Evolutionary conservation across 352 stramenopile genomes (phyloP).

Genomic region (Phytophthora quininea): DNA sequence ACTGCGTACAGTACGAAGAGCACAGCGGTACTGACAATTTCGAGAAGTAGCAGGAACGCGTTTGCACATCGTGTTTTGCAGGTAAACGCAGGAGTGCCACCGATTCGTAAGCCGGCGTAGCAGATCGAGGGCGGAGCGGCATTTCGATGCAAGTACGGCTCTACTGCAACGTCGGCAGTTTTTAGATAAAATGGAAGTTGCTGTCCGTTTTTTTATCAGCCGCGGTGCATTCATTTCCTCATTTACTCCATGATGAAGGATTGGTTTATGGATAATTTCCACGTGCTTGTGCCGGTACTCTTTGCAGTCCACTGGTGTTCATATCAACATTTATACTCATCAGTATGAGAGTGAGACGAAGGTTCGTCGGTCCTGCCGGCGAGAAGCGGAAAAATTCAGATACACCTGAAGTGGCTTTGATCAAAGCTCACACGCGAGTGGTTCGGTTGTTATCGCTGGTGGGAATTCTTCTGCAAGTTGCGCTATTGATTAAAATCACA

Average conservation of each 20-base stretch:
- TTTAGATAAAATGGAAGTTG: conserved; percentile 11
- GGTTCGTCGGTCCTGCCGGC: conserved; percentile 13
- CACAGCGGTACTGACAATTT: conserved; percentile 39
- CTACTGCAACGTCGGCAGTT: not conserved
- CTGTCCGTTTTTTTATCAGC: conserved; percentile 35
- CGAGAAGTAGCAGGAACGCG: conserved; percentile 42
- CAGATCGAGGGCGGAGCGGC: not conserved
- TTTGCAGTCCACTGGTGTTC: conserved; percentile 45
- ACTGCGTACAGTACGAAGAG: conserved; percentile 53
- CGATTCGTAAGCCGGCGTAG: conserved; percentile 10
- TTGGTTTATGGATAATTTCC: conserved; percentile 55
- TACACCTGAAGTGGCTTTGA: conserved; percentile 57
- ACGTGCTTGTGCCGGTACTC: conserved; percentile 44
- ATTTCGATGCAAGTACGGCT: not conserved
- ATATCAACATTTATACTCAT: conserved; percentile 40
- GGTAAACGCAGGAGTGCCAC: conserved; percentile 49
- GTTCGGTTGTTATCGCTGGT: conserved; percentile 49
- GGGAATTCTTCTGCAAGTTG: conserved; percentile 47
- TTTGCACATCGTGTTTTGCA: conserved; percentile 55
- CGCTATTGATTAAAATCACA: conserved; percentile 32
- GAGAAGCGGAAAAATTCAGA: conserved; percentile 35
- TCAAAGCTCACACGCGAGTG: conserved; percentile 62
- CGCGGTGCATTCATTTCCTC: too few relatives aligned
- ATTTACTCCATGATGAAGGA: too few relatives aligned
- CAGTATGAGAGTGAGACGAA: conserved; percentile 33